Percentiles rank a stretch among this genome's conserved stretches.
These are phyloP conservation scores for Backusella liffmaniae DNA, from an alignment of 192 early-diverging fungal species.

Conservation along the genomic window DNA sequence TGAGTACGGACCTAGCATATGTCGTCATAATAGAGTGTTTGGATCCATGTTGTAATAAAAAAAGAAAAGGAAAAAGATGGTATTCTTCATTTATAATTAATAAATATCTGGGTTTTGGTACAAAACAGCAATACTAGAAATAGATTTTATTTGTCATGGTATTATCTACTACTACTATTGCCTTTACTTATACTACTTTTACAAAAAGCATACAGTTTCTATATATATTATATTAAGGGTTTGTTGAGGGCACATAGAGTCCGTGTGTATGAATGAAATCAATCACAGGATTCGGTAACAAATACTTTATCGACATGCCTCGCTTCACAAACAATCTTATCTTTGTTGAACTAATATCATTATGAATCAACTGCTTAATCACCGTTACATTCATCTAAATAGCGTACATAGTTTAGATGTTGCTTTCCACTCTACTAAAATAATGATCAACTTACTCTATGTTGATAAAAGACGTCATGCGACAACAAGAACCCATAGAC, in stretches of 20 bases:
- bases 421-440: neutral
- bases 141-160: neutral
- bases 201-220: neutral
- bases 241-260: conserved; percentile 55
- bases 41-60: conserved; percentile 41
- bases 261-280: conserved; percentile 81
- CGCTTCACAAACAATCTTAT: conserved; percentile 94
- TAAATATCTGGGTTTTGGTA: neutral
- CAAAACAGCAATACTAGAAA: neutral
- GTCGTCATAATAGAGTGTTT: conserved; percentile 92
- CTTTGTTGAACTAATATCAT: conserved; percentile 97
- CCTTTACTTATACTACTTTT: too few relatives aligned
- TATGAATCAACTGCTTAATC: conserved; percentile 96
- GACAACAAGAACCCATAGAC: conserved; percentile 91
- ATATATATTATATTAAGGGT: neutral
- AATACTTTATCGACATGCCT: conserved; percentile 94
- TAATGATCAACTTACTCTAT: conserved; percentile 58
- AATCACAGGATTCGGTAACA: conserved; percentile 90
- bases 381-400: conserved; percentile 84
- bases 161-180: neutral
- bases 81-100: neutral
- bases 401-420: neutral
- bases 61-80: neutral
- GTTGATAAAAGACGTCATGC: conserved; percentile 87
- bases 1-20: conserved; percentile 94